These are phyloP conservation scores for Elsinoe ampelina DNA, from an alignment of 2,329 filamentous ascomycete genomes.

Conservation along the genomic window DNA sequence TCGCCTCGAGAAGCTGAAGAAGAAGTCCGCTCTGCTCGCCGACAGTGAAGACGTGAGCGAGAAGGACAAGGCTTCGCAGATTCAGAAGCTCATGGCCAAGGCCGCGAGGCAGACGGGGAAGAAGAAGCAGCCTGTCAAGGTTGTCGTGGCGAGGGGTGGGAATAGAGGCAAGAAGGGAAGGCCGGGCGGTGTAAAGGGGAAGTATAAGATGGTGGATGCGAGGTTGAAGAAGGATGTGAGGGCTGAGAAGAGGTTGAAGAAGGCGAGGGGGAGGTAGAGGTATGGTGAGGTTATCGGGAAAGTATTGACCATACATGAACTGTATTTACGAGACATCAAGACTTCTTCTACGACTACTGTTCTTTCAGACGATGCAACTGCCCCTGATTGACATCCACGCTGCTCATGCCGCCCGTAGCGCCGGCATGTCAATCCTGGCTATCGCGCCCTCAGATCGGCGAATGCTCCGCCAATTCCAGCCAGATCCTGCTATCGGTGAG, in stretches of 20 bases:
- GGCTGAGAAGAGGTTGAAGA: constrained; percentile 70
- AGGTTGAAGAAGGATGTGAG: constrained; percentile 94
- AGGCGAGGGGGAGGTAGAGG: constrained; percentile 46
- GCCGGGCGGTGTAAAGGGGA: constrained; percentile 85
- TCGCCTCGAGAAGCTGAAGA: constrained; percentile 84
- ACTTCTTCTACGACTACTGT: background rate
- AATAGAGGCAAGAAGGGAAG: constrained; percentile 81
- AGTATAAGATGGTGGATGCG: constrained; percentile 94
- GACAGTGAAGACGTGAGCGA: constrained; percentile 90
- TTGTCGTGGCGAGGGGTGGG: constrained; percentile 77
- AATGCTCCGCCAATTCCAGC: too few relatives aligned
- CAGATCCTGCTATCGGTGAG: too few relatives aligned
- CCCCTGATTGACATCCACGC: too few relatives aligned
- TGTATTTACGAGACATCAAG: background rate
- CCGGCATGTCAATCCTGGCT: too few relatives aligned
- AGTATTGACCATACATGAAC: too few relatives aligned
- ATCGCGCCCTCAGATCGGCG: too few relatives aligned
- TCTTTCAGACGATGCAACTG: too few relatives aligned
- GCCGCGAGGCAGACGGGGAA: constrained; percentile 66
- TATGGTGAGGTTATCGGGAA: too few relatives aligned
- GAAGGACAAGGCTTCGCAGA: constrained; percentile 85
- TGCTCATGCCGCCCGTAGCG: too few relatives aligned
- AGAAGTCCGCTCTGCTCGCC: constrained; percentile 85
- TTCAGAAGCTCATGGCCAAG: constrained; percentile 70
- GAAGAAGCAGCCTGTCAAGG: constrained; percentile 69